Evolutionary conservation across 352 stramenopile genomes (phyloP), one percentile per base, ranked within the genome.

Genomic region (Globisporangium polare): DNA sequence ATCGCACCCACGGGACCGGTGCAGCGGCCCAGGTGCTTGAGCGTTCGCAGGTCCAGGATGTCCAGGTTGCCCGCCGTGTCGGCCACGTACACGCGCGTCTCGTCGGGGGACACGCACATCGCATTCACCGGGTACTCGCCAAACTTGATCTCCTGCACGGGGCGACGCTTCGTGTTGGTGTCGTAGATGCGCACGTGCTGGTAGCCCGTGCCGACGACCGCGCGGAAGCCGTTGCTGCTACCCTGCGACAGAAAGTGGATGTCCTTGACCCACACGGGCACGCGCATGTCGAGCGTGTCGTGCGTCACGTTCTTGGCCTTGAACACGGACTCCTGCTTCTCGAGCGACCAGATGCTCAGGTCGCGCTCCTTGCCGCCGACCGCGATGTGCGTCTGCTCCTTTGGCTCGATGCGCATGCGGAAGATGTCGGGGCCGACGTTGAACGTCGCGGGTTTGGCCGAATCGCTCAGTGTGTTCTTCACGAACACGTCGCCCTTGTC

Each of bases 41-140:
- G 69, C 52, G 72, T 96, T 17, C 94, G 83, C 53, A 98, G 63
- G 71, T 98, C 94, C 27, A 98, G 51, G 26, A 90, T 75, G 53
- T 95, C 85, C 58, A 97, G 69, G 66, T 94, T 88, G 20, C 95
- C 95, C 20, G 86, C 81, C n/a, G 91, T 88, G 71, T 98, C 92
- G 18, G 87, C 92, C 9, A 96, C 74, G 41, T 90, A 91, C 7
- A 98, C 69, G 8, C 68, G 68, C 47, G 92, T 89, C 76, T 90
- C 82, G 66, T 88, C 82, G 4, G 72, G 81, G 62, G 81, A 90
- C 52, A 80, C 78, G 65, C 71, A 94, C 31, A 84, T 62, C 42
- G 75, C 92, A 66, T 83, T 90, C 66, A 82, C 78, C 5, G 84
- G 84, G 62, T 89, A 82, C 60, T 93, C 83, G 27, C 84, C 81